phyloP scores from a whole-genome alignment of 1,139 yeast species.

The Taphrina communis region DNA sequence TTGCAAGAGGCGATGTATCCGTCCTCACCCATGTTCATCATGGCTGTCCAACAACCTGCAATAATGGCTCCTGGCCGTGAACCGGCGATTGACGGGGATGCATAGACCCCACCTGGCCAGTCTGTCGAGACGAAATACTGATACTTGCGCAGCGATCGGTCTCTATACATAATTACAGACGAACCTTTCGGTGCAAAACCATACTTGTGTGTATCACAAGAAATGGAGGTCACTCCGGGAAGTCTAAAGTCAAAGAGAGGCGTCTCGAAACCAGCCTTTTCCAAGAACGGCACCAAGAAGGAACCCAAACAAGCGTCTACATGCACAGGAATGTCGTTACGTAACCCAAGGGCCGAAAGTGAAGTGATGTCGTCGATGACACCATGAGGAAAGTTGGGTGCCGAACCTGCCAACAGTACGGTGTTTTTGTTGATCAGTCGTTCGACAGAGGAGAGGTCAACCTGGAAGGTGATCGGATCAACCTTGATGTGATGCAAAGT shows the following conservation, averaged over 20 bases:
- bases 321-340: constrained; percentile 76
- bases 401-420: constrained; percentile 84
- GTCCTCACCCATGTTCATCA: constrained; percentile 74
- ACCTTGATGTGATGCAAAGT: constrained; percentile 79
- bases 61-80: constrained; percentile 95
- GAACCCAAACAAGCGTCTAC: constrained; percentile 97
- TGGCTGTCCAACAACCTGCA: constrained; percentile 97
- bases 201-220: constrained; percentile 96
- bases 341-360: constrained; percentile 68
- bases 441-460: constrained; percentile 67
- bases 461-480: constrained; percentile 71
- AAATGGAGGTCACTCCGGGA: constrained; percentile 94
- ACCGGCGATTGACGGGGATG: constrained; percentile 95
- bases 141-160: constrained; percentile 66
- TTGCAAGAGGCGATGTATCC: constrained; percentile 75
- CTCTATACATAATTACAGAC: constrained; percentile 86
- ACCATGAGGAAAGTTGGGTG: constrained; percentile 97
- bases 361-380: constrained; percentile 85
- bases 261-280: constrained; percentile 64
- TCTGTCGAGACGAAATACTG: constrained; percentile 84
- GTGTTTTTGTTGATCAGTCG: constrained; percentile 77
- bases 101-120: constrained; percentile 96
- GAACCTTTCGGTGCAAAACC: constrained; percentile 99
- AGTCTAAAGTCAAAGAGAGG: constrained; percentile 77
- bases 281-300: constrained; percentile 80